Conservation (phyloP, 2,329 filamentous ascomycete species). For the Xylariaceae sp. region DNA sequence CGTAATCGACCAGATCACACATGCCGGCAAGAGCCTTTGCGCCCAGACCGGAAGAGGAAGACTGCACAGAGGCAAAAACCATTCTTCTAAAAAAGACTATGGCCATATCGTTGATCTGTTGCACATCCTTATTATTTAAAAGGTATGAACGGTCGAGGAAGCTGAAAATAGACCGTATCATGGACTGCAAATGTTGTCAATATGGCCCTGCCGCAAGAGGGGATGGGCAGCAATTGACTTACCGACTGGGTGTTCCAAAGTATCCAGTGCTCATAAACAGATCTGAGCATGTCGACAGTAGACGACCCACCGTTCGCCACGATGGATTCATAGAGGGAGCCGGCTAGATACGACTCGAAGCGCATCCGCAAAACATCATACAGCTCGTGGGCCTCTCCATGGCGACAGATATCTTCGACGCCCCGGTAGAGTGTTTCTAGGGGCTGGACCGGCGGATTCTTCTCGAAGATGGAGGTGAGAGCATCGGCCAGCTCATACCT, state of each 20-base stretch:
- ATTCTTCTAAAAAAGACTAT: conserved; percentile 67
- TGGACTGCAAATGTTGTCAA: conserved; percentile 37
- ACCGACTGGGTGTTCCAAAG: conserved; percentile 75
- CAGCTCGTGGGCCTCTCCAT: conserved; percentile 64
- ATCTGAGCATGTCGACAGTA: conserved; percentile 59
- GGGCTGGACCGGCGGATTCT: conserved; percentile 60
- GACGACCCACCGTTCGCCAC: conserved; percentile 46
- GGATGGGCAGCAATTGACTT: conserved; percentile 30
- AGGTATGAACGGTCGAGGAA: conserved; percentile 90
- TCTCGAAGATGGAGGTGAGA: conserved; percentile 66
- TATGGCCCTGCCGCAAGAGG: background rate
- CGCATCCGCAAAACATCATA: conserved; percentile 60
- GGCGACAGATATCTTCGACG: conserved; percentile 85
- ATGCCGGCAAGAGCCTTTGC: conserved; percentile 51
- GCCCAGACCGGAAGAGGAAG: conserved; percentile 31
- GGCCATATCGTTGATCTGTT: conserved; percentile 75
- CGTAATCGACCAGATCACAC: conserved; percentile 68
- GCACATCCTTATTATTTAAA: conserved; percentile 62
- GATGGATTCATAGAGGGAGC: conserved; percentile 51
- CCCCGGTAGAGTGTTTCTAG: conserved; percentile 84
- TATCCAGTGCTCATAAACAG: conserved; percentile 58
- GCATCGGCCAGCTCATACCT: conserved; percentile 70
- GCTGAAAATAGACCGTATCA: conserved; percentile 84
- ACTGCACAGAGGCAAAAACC: conserved; percentile 39
- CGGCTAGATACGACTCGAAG: conserved; percentile 63